Evolutionary conservation across 1,284 basidiomycete genomes (phyloP), one percentile per base, ranked within the genome.

Genomic region (Moesziomyces antarcticus): DNA sequence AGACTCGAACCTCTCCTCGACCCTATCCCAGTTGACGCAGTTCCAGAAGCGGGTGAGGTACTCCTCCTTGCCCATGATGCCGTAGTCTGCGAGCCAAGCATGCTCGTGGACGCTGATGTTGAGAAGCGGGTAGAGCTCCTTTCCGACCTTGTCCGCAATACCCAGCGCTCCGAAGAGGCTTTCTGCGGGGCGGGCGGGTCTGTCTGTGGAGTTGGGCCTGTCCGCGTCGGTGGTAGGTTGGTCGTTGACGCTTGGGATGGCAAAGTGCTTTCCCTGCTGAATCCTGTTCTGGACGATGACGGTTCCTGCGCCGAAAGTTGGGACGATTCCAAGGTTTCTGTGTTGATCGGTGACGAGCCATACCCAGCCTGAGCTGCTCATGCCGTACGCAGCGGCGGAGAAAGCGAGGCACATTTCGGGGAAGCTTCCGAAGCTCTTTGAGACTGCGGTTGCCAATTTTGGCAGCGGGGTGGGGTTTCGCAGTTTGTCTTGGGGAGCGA

Each of bases 21-120:
- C 78, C 53, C 75, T 73, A 24, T 86, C 84, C 96, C 96, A 99
- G 85, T 99, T 88, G 66, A 99, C 85, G 50, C 90, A 91, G 40
- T 88, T 88, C 92, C 94, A 97, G 87, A 97, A 97, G 81, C 91
- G 89, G 80, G 88, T 89, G 77, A 97, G 86, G 87, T 96, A 99
- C 82, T 89, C 88, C 82, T 94, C 92, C 86, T 93, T 94, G 43
- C 93, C 94, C 92, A 93, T 96, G 18, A 99, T 90, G 13, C 96
- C 96, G 81, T 93, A 95, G 50, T 92, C 90, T 54, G 88, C 88
- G 76, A 99, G 86, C 92, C 94, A 99, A 24, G 92, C 91, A 80
- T 94, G 94, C 85, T 97, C 94, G 80, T 94, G 90, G 22, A 96
- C 88, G 57, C 91, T 91, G 67, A 97, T 85, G 76, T 93, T 94